A percentile compares a stretch with the other conserved stretches of the same genome.
Conservation (phyloP, 805 yeast species). For the Lipomyces japonicus region DNA sequence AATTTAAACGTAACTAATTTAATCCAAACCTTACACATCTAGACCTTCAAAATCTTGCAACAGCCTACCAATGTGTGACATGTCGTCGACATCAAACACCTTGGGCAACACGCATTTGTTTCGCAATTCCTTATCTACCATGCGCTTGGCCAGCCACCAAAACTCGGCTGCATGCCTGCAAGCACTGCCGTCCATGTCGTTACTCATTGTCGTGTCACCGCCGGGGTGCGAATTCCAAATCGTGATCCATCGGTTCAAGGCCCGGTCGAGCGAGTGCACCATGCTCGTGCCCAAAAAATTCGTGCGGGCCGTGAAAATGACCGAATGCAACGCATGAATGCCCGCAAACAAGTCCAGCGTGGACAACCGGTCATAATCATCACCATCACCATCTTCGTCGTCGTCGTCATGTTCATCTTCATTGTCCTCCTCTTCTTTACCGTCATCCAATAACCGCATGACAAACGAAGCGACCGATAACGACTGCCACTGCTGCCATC, state of each 20-base stretch:
- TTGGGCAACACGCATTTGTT: background rate
- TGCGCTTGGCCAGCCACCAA: slow-evolving; percentile 1
- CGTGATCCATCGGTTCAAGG: slow-evolving; percentile 4
- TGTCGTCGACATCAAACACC: slow-evolving; percentile 7
- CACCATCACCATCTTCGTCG: background rate
- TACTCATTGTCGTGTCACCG: background rate
- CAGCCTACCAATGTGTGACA: slow-evolving; percentile 4
- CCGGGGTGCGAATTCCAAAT: slow-evolving; percentile 3
- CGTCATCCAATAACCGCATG: background rate
- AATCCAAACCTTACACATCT: background rate
- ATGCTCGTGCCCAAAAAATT: background rate
- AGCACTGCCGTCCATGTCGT: background rate
- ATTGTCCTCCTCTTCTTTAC: too few species aligned
- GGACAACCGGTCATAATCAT: background rate
- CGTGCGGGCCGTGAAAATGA: slow-evolving; percentile 1
- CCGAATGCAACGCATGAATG: slow-evolving; percentile 1
- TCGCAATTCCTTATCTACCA: background rate
- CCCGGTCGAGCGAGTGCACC: background rate
- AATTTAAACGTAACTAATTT: too few species aligned
- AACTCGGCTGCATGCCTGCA: slow-evolving; percentile 2
- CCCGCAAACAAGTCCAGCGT: slow-evolving; percentile 1
- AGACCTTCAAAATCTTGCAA: slow-evolving; percentile 1
- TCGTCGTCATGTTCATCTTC: too few species aligned
- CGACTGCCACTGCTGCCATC: background rate
- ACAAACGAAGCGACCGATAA: slow-evolving; percentile 3